Evolutionary conservation across 352 stramenopile genomes (phyloP), one percentile per base, ranked within the genome.

Genomic region (Globisporangium sylvaticum): DNA sequence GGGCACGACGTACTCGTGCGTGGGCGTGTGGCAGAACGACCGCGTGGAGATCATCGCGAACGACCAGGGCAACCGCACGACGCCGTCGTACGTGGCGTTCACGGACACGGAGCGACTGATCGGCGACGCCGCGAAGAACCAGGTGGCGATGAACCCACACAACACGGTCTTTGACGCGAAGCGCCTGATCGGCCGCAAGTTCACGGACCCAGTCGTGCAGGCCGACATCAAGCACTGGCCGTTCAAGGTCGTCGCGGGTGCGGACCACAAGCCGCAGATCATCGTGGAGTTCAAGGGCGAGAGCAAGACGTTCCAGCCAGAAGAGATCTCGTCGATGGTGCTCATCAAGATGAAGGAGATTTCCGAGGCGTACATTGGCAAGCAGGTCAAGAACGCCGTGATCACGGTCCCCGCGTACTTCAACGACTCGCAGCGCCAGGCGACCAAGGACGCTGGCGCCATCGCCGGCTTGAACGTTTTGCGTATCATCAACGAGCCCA

Each of bases 1-100:
- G 48, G 96, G 95, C 67, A 99, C 96, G 62, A 99, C 95, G 98
- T 91, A 99, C 82, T 98, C 92, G 65, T 99, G 96, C 66, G 94
- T 99, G 53, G 96, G 96, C 31, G 94, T 98, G 42, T 99, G 94
- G 94, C 92, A 98, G 77, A 98, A 99, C 72, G 96, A 98, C 80
- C 92, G 39, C 15, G 39, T 48, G 39, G 39, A 99, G 71, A 97
- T 97, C 74, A 97, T 98, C 71, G 94, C 94, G 56, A 98, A 98
- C 72, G 92, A 98, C 69, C 91, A 98, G 73, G 96, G 96, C 57
- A 98, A 98, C 76, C 89, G 95, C 39, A 98, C 93, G 34, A 98
- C 95, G 0, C 95, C 96, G 5, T 98, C 95, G 31, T 98, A 98
- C 71, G 95, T 99, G 88, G 39, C 39, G 39, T 46, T 46, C 39